Evolutionary conservation across 306 rosid species (phyloP).

Genomic region (Hippophae tibetana): DNA sequence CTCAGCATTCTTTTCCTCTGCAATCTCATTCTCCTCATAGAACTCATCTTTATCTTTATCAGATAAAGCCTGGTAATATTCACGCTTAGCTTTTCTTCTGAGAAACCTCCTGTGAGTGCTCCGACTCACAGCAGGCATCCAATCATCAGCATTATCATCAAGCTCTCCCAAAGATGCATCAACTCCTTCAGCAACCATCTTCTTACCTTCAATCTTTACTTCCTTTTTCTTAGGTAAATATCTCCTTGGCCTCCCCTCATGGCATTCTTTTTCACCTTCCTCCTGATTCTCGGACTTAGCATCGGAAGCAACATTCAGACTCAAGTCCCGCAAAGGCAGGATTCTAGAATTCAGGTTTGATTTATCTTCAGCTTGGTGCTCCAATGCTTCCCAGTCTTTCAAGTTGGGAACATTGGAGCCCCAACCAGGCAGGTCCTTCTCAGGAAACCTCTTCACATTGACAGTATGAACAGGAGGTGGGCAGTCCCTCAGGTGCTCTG

Average conservation of each 20-base stretch:
- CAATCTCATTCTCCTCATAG: conserved; percentile 25
- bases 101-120: conserved; percentile 79
- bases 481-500: conserved; percentile 54
- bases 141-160: conserved; percentile 57
- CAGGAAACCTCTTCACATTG: conserved; percentile 62
- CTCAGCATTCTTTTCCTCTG: conserved; percentile 28
- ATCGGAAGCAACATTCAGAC: conserved; percentile 45
- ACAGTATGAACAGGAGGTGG: conserved; percentile 69
- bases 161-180: conserved; percentile 73
- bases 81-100: conserved; percentile 75
- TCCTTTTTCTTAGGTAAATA: conserved; percentile 49
- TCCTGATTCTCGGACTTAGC: conserved; percentile 32
- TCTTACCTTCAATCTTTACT: conserved; percentile 64
- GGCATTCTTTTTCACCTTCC: conserved; percentile 16
- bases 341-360: conserved; percentile 42
- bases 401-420: conserved; percentile 82
- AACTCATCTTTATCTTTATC: conserved; percentile 31
- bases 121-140: conserved; percentile 86
- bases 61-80: conserved; percentile 33
- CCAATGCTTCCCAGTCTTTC: conserved; percentile 88
- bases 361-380: conserved; percentile 33
- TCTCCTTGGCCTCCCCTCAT: conserved; percentile 33
- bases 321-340: conserved; percentile 75
- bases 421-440: conserved; percentile 97
- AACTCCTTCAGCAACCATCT: conserved; percentile 57